Percentiles rank a stretch among this genome's conserved stretches.
These are phyloP conservation scores for Cornus suecica DNA, from an alignment of 148 eudicot species.

Conservation along the genomic window DNA sequence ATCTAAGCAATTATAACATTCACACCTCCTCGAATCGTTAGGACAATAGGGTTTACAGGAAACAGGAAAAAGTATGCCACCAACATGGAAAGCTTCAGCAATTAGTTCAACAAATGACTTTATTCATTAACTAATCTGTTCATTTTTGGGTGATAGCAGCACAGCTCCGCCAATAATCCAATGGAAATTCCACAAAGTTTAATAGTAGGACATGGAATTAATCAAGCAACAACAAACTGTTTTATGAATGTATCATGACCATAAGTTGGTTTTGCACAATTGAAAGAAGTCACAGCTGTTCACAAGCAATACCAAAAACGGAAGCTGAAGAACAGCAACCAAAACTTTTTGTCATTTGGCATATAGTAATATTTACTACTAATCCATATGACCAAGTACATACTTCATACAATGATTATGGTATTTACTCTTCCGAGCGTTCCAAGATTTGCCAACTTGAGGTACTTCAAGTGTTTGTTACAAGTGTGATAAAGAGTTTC, in stretches of 20 bases:
- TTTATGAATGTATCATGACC: neutral
- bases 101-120: too few species aligned
- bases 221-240: neutral
- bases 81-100: neutral
- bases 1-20: neutral
- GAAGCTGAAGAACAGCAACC: neutral
- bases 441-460: too few species aligned
- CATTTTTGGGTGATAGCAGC: neutral
- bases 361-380: too few species aligned
- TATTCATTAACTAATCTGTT: too few species aligned
- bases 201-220: neutral
- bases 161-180: neutral
- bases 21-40: neutral
- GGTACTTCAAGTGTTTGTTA: too few species aligned
- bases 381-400: too few species aligned
- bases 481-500: too few species aligned
- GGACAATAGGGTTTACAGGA: neutral
- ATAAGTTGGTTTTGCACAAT: neutral
- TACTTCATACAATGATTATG: too few species aligned
- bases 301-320: neutral
- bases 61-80: neutral
- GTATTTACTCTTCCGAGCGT: too few species aligned
- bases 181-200: neutral
- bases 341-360: neutral
- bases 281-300: neutral